Evolutionary conservation across 2,329 filamentous ascomycete genomes (phyloP), one percentile per base, ranked within the genome.

Genomic region (Neonectria ditissima): DNA sequence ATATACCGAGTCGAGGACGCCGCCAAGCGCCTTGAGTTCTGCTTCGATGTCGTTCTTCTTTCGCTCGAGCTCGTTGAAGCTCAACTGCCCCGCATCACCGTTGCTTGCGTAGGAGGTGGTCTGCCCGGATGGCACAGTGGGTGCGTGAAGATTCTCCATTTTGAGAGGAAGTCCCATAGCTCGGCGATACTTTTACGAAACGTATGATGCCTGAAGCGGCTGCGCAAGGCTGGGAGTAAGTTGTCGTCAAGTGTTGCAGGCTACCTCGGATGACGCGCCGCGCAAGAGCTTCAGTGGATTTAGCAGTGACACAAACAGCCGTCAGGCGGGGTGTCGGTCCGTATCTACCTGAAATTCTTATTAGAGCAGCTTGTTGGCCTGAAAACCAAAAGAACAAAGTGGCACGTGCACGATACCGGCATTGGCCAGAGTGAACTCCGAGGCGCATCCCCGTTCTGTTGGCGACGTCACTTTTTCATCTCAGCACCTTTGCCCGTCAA

Each of bases 41-140:
- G 88, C 89, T 80, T 99, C 96, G 47, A 97, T 82, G 60, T 88
- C 86, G 70, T 95, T 90, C 79, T 97, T 98, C 81, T 93, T 92
- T 34, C 86, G 86, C 75, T 96, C 92, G 55, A 98, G 87, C 81
- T 97, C 91, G 45, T 86, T 81, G 75, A 97, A 88, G 53, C 92
- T 91, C 70, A 93, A 80, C 66, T 90, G 85, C 68, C 82, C 81
- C 55, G 87, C 82, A 69, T 86, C 81, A 69, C 91, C 91, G 77
- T 91, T 92, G 58, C 84, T 80, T 41, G 80, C 69, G 44, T 84
- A 82, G 28, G 84, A 85, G 60, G 89, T 90, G 10, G 89, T 91
- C 34, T 93, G 92, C 65, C 94, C 94, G 44, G 94, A 94, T 62
- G 91, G 80, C 69, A 89, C 81, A 10, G 86, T 88, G 2, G 86